phyloP scores from a whole-genome alignment of 1,284 basidiomycete species.

The Cutaneotrichosporon cyanovorans region DNA sequence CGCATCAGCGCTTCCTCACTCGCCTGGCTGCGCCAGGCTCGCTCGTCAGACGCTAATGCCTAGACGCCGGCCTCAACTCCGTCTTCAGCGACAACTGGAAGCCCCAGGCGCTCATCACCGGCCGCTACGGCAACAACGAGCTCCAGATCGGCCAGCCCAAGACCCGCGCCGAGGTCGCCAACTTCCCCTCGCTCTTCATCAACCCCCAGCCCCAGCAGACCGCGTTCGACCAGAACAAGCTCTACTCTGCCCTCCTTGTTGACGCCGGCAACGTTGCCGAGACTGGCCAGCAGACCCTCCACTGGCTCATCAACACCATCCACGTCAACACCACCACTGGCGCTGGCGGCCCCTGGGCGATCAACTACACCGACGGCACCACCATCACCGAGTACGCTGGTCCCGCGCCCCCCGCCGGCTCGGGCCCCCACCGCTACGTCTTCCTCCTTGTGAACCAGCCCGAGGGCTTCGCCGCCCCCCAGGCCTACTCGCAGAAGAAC shows the following conservation, averaged over 20 bases:
- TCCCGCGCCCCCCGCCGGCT: constrained; percentile 60
- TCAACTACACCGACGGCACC: constrained; percentile 15
- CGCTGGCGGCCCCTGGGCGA: constrained; percentile 20
- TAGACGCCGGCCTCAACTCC: constrained; percentile 6
- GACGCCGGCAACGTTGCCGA: constrained; percentile 59
- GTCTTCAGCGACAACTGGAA: constrained; percentile 7
- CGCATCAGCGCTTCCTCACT: not conserved
- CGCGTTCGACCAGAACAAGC: not conserved
- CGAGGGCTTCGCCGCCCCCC: constrained; percentile 56
- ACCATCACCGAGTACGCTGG: constrained; percentile 59
- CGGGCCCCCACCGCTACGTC: constrained; percentile 60
- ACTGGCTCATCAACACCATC: constrained; percentile 69
- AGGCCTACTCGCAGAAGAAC: constrained; percentile 52
- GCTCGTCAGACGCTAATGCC: not conserved
- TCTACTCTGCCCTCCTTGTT: constrained; percentile 61
- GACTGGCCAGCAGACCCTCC: constrained; percentile 52
- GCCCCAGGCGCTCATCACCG: constrained; percentile 13
- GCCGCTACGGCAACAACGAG: constrained; percentile 6
- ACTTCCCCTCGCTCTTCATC: constrained; percentile 82
- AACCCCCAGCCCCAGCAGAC: constrained; percentile 37
- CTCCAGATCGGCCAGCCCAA: constrained; percentile 6
- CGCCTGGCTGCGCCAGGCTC: no score
- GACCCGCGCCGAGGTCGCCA: constrained; percentile 44
- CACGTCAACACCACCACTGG: constrained; percentile 52
- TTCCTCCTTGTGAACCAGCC: constrained; percentile 15